A percentile compares a stretch with the other conserved stretches of the same genome.
These are phyloP conservation scores for Xylaria bambusicola DNA, from an alignment of 495 filamentous ascomycete genomes.

Conservation along the genomic window DNA sequence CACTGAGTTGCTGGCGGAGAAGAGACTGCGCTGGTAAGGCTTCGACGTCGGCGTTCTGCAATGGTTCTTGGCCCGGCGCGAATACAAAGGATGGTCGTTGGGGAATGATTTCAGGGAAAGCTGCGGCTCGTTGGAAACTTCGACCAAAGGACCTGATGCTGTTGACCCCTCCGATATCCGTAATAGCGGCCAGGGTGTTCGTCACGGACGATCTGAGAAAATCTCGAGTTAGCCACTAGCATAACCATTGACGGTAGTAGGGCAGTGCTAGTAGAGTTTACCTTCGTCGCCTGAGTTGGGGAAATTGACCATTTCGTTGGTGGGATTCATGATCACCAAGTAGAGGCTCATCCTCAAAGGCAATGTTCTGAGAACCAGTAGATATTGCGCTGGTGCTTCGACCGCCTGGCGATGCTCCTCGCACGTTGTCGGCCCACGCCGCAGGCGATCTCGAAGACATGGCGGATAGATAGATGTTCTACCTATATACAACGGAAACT, in stretches of 20 bases:
- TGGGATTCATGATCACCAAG: constrained; percentile 36
- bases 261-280: constrained; percentile 8
- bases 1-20: constrained; percentile 43
- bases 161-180: constrained; percentile 87
- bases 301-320: constrained; percentile 36
- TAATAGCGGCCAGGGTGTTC: constrained; percentile 64
- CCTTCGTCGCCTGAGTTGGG: constrained; percentile 42
- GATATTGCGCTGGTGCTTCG: constrained; percentile 40
- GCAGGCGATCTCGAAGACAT: constrained; percentile 46
- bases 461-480: background rate
- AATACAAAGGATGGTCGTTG: constrained; percentile 71
- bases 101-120: constrained; percentile 82
- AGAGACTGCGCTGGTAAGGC: constrained; percentile 40
- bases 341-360: constrained; percentile 44
- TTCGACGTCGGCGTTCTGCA: constrained; percentile 37
- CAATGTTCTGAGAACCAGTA: constrained; percentile 34
- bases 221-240: constrained; percentile 17
- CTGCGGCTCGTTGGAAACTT: constrained; percentile 90
- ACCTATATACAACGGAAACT: too few relatives aligned
- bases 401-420: constrained; percentile 33
- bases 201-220: constrained; percentile 74
- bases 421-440: constrained; percentile 55
- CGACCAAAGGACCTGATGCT: constrained; percentile 92
- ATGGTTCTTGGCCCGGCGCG: constrained; percentile 47
- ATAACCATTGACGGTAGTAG: background rate